Base-by-base conservation (phyloP, 148 eudicot species). In the Amaranthus cruentus region DNA sequence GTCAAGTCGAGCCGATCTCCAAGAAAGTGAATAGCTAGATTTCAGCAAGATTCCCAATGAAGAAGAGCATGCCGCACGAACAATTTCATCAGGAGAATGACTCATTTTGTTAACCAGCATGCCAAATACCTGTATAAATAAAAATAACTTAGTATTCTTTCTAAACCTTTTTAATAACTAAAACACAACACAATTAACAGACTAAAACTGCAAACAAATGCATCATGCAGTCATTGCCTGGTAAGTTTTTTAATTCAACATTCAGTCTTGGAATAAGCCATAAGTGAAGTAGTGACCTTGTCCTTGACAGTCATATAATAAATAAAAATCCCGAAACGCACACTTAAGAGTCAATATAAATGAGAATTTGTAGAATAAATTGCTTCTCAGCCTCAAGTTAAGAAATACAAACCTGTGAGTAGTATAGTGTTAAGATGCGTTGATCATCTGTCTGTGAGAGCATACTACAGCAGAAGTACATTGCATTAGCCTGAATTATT, bases 401-500 rank as follows among this genome's bases (percentile, higher is more conserved):
- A 73, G 63, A 66, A 64, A 73, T 66, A 28, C 38, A 28, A 54
- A 95, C 98, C 98, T 95, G 98, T 47, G 85, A 71, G 76, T 80
- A 82, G 70, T 91, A 88, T 48, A 86, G 83, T 72, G 93, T 69
- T 62, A 87, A 85, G 51, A 91, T 83, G 52, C 89, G 93, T 75
- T 84, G 91, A 84, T 90, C 98, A 66, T 90, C 93, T n/a, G 91
- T 83, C 61, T 86, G 85, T 78, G 89, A 87, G 74, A 95, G 91
- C 78, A 95, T 73, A 82, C 96, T 81, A 81, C 98, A 81, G 69
- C 92, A 88, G 77, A 95, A 85, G 82, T 91, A 90, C 69, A 95
- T 84, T 11, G 96, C 93, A 77, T 95, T 95, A 55, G 98, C 98
- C 73, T 95, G 98, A 76, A 95, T 88, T 62, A 86, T 86, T 47